Conservation (phyloP, 2,329 filamentous ascomycete species). For the Colletotrichum camelliae region DNA sequence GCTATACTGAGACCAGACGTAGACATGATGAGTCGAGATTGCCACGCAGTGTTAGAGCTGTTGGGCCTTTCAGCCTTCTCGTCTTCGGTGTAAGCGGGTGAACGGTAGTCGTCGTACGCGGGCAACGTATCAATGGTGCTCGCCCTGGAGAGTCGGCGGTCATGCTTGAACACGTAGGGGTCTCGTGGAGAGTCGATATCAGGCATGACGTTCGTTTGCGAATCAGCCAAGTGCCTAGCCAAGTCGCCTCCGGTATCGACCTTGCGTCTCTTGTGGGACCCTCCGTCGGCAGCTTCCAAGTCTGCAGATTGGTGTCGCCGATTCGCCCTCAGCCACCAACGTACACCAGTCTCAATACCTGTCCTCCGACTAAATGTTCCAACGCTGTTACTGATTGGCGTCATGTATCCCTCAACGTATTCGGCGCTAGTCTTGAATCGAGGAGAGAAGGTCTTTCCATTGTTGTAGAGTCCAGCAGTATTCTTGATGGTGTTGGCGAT, state of each 20-base stretch:
- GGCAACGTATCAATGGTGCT: slow-evolving; percentile 79
- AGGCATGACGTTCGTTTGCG: slow-evolving; percentile 17
- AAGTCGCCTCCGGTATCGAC: slow-evolving; percentile 48
- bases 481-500: slow-evolving; percentile 85
- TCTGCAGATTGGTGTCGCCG: slow-evolving; percentile 58
- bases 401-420: slow-evolving; percentile 87
- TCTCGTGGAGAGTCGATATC: slow-evolving; percentile 25
- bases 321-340: slow-evolving; percentile 77
- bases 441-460: slow-evolving; percentile 89
- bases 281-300: slow-evolving; percentile 46
- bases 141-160: slow-evolving; percentile 65
- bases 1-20: slow-evolving; percentile 91
- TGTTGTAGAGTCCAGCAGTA: slow-evolving; percentile 84
- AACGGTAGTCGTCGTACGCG: slow-evolving; percentile 80
- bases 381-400: slow-evolving; percentile 85
- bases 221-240: slow-evolving; percentile 17
- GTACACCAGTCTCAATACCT: slow-evolving; percentile 84
- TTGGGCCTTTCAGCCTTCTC: slow-evolving; percentile 33
- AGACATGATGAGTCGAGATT: slow-evolving; percentile 83
- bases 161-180: slow-evolving; percentile 30
- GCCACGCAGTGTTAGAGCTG: slow-evolving; percentile 61
- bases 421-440: slow-evolving; percentile 89
- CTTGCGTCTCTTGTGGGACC: slow-evolving; percentile 65
- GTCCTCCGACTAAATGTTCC: slow-evolving; percentile 83
- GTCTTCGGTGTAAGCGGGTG: slow-evolving; percentile 75